phyloP scores from a whole-genome alignment of 192 early-diverging fungal species.

The Coemansia sp. region DNA sequence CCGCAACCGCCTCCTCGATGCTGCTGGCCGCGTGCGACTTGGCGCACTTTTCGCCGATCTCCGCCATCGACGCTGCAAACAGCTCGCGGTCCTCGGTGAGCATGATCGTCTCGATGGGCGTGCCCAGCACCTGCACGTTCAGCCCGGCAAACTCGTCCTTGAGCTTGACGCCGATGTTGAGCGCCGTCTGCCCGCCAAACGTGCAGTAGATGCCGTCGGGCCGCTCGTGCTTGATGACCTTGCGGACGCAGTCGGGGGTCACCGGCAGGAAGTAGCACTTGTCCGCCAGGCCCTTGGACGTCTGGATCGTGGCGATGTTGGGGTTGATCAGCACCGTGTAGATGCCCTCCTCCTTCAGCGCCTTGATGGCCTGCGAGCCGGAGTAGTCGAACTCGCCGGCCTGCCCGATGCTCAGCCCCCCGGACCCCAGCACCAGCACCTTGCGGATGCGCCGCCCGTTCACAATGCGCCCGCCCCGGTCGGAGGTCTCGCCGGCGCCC shows the following conservation, averaged over 20 bases:
- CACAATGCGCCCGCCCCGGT: conserved; percentile 52
- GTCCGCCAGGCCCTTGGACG: conserved; percentile 94
- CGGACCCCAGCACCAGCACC: conserved; percentile 94
- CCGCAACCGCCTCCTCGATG: conserved; percentile 81
- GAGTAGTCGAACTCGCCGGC: conserved; percentile 99
- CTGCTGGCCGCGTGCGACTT: conserved; percentile 77
- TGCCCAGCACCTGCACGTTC: conserved; percentile 92
- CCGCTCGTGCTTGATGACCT: conserved; percentile 92
- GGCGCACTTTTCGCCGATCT: conserved; percentile 92
- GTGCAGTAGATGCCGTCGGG: conserved; percentile 99
- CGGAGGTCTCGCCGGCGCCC: conserved; percentile 27
- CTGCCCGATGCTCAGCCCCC: conserved; percentile 96
- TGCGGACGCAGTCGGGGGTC: conserved; percentile 89
- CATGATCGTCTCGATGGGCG: conserved; percentile 91
- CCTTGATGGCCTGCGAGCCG: conserved; percentile 96
- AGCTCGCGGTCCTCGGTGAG: conserved; percentile 96
- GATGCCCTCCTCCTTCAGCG: conserved; percentile 93
- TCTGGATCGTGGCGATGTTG: conserved; percentile 99
- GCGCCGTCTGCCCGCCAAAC: conserved; percentile 98
- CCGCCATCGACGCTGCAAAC: conserved; percentile 80
- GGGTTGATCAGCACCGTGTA: conserved; percentile 98
- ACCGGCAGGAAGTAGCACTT: conserved; percentile 98
- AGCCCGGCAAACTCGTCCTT: conserved; percentile 79
- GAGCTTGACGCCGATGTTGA: conserved; percentile 93
- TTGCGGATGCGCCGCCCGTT: conserved; percentile 74